phyloP scores from a whole-genome alignment of 805 yeast species.

The Zygosaccharomyces lentus region DNA sequence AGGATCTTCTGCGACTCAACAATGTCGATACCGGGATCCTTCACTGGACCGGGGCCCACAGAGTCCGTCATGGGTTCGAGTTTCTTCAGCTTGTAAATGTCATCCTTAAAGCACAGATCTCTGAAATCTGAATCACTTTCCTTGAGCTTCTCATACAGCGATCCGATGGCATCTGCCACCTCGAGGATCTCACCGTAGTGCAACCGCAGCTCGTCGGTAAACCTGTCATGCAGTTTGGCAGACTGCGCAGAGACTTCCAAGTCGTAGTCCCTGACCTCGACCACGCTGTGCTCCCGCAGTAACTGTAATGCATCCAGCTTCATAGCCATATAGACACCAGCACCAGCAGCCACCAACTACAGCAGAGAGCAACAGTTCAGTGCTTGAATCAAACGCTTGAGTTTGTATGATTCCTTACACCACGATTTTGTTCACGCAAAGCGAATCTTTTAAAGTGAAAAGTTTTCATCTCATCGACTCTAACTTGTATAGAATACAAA shows the following conservation, averaged over 20 bases:
- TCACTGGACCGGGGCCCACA: background rate
- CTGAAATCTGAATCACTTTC: conserved; percentile 23
- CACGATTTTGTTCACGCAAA: conserved; percentile 6
- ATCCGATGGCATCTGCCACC: conserved; percentile 24
- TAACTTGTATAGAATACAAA: conserved; percentile 1
- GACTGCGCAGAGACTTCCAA: conserved; percentile 17
- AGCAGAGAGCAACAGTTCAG: background rate
- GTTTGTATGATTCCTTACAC: conserved; percentile 10
- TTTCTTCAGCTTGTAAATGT: conserved; percentile 19
- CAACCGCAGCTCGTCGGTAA: conserved; percentile 19
- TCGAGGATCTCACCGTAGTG: conserved; percentile 26
- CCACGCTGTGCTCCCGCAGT: conserved; percentile 14
- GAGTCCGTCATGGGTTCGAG: conserved; percentile 16
- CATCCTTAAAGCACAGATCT: conserved; percentile 33
- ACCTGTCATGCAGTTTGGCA: conserved; percentile 16
- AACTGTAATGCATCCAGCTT: conserved; percentile 12
- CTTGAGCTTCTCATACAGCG: conserved; percentile 16
- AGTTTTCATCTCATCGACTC: conserved; percentile 15
- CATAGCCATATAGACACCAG: background rate
- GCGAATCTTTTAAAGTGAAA: conserved; percentile 9
- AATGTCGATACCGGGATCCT: background rate
- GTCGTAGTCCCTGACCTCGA: conserved; percentile 17
- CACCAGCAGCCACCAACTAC: background rate
- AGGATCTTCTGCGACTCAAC: conserved; percentile 11
- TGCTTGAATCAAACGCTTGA: background rate